phyloP scores from a whole-genome alignment of 352 stramenopile genomes.

The Sclerospora graminicola region DNA sequence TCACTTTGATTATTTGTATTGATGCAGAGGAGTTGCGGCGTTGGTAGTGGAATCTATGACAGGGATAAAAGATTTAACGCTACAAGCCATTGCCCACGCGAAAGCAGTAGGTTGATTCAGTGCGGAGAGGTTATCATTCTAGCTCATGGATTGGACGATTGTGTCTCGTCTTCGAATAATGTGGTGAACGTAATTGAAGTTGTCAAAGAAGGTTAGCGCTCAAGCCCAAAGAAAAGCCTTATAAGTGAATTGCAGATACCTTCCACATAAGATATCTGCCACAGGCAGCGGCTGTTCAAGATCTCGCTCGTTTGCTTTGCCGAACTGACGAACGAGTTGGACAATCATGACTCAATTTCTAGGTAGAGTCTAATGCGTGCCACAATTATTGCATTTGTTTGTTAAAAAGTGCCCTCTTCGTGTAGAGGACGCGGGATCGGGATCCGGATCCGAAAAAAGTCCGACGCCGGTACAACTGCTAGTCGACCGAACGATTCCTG shows the following conservation, averaged over 20 bases:
- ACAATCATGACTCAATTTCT: no score
- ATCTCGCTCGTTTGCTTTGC: no score
- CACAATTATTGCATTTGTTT: conserved; percentile 7
- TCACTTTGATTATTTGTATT: conserved; percentile 1
- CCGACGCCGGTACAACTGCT: conserved; percentile 56
- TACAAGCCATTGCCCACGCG: conserved; percentile 73
- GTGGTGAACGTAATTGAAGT: conserved; percentile 86
- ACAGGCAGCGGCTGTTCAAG: no score
- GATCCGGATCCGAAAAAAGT: conserved; percentile 80
- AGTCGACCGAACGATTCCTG: conserved; percentile 51
- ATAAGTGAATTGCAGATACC: no score
- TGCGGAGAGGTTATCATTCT: conserved; percentile 82
- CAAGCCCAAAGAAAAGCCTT: no score
- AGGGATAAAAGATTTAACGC: conserved; percentile 76
- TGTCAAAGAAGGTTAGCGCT: conserved; percentile 43
- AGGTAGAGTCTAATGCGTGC: no score
- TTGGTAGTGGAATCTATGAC: conserved; percentile 70
- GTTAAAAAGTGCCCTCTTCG: conserved; percentile 12
- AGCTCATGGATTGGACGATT: conserved; percentile 84
- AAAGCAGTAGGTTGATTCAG: conserved; percentile 73
- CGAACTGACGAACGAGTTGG: no score
- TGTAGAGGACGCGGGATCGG: conserved; percentile 46
- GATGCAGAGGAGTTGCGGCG: conserved; percentile 49
- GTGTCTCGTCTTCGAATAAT: conserved; percentile 72
- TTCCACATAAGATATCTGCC: no score